These are phyloP conservation scores for Blastomyces emzantsi DNA, from an alignment of 2,329 filamentous ascomycete genomes.

Conservation along the genomic window DNA sequence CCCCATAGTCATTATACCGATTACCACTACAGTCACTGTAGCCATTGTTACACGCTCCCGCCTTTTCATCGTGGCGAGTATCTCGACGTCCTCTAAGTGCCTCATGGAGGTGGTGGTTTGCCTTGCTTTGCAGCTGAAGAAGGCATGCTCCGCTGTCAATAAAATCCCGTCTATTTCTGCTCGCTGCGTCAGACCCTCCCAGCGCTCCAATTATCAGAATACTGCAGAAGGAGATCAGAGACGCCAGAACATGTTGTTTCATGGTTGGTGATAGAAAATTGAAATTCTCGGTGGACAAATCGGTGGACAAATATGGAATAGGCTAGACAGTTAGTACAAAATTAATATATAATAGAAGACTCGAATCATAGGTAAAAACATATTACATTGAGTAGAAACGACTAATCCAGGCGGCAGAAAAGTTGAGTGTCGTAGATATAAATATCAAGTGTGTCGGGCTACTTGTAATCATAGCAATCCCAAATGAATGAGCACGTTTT, in stretches of 20 bases:
- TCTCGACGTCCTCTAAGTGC: constrained; percentile 5
- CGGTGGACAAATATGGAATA: background rate
- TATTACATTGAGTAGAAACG: background rate
- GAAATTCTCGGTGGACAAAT: background rate
- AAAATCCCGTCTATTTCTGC: background rate
- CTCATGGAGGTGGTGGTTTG: constrained; percentile 9
- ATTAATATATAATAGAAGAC: background rate
- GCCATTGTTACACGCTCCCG: background rate
- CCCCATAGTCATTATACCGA: background rate
- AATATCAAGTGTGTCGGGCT: background rate
- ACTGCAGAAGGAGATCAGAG: background rate
- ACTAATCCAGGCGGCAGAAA: background rate
- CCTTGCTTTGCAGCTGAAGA: constrained; percentile 13
- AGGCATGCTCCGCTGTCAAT: constrained; percentile 8
- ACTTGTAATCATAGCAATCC: background rate
- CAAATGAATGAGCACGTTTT: background rate
- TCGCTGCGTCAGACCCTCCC: background rate
- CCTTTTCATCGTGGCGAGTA: background rate
- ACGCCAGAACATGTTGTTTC: background rate
- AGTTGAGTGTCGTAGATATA: background rate
- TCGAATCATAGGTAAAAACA: background rate
- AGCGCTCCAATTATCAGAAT: background rate
- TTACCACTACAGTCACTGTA: background rate
- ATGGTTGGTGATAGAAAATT: background rate
- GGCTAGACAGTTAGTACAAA: background rate